Conservation (phyloP, 1,284 basidiomycete genomes). For the Pseudozyma pruni region DNA sequence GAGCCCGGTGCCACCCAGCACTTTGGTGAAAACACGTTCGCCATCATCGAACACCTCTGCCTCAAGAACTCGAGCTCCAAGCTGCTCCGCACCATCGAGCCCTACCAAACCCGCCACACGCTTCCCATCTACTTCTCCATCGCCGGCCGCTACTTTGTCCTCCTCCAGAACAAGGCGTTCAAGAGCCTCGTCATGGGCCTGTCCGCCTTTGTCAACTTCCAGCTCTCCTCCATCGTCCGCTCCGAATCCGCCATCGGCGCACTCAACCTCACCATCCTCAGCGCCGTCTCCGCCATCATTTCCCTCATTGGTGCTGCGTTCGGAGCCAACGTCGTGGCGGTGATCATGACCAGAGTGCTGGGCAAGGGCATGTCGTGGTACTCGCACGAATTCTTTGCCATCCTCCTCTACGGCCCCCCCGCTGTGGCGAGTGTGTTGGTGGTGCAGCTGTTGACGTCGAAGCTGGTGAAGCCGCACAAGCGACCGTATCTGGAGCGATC, state of each 20-base stretch:
- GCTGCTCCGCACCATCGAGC: conserved; percentile 48
- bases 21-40: conserved; percentile 90
- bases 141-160: conserved; percentile 69
- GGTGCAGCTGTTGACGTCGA: conserved; percentile 75
- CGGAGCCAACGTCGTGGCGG: conserved; percentile 78
- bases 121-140: conserved; percentile 76
- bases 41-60: conserved; percentile 80
- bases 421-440: conserved; percentile 73
- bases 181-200: conserved; percentile 62
- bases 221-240: conserved; percentile 64
- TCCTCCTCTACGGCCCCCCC: conserved; percentile 82
- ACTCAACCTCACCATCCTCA: conserved; percentile 50
- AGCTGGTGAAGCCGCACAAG: conserved; percentile 70
- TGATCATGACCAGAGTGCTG: conserved; percentile 76
- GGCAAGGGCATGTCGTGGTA: conserved; percentile 72
- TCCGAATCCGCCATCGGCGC: conserved; percentile 63
- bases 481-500: conserved; percentile 64
- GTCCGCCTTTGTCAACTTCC: conserved; percentile 60
- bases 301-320: conserved; percentile 71
- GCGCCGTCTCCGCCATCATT: conserved; percentile 45
- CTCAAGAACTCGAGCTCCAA: conserved; percentile 69
- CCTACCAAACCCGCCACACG: conserved; percentile 69
- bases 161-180: conserved; percentile 70
- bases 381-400: conserved; percentile 76
- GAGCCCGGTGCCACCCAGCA: conserved; percentile 82